phyloP scores from a whole-genome alignment of 164 flowering plant species.

The Berberis vulgaris region DNA sequence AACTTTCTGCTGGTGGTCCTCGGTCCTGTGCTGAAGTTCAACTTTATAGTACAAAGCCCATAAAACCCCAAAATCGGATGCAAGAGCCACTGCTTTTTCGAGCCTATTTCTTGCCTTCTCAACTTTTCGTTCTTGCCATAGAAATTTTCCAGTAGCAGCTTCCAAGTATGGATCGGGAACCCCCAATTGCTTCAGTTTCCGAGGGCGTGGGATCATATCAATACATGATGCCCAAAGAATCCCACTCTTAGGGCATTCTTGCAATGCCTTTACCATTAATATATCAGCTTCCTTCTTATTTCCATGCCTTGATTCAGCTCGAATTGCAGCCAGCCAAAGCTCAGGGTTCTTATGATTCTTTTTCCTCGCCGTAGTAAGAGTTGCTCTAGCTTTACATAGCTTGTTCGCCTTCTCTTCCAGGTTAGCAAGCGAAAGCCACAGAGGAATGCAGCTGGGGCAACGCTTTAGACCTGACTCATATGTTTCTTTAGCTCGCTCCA shows the following conservation, averaged over 20 bases:
- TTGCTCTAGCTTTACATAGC: slow-evolving; percentile 73
- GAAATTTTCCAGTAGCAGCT: slow-evolving; percentile 73
- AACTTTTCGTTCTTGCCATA: slow-evolving; percentile 87
- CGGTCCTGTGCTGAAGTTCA: slow-evolving; percentile 75
- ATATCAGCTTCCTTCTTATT: slow-evolving; percentile 76
- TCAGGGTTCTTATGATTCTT: slow-evolving; percentile 76
- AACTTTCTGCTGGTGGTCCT: slow-evolving; percentile 71
- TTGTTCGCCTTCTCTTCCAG: slow-evolving; percentile 80
- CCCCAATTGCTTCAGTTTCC: slow-evolving; percentile 55
- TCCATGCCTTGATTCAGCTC: slow-evolving; percentile 77
- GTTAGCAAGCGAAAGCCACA: slow-evolving; percentile 82
- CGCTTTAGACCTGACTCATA: slow-evolving; percentile 69
- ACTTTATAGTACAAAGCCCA: slow-evolving; percentile 86
- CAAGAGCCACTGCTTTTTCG: slow-evolving; percentile 72
- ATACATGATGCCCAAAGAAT: slow-evolving; percentile 83
- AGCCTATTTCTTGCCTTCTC: slow-evolving; percentile 81
- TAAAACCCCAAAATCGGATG: slow-evolving; percentile 80
- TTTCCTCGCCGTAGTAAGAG: slow-evolving; percentile 74
- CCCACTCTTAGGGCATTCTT: slow-evolving; percentile 88
- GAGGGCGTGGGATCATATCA: slow-evolving; percentile 84
- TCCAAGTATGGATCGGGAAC: slow-evolving; percentile 69
- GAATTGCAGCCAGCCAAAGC: slow-evolving; percentile 85
- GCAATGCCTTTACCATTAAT: slow-evolving; percentile 85
- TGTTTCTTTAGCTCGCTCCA: slow-evolving; percentile 58
- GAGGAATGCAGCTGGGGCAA: slow-evolving; percentile 61